phyloP scores from a whole-genome alignment of 192 early-diverging fungal species.

The Linnemannia zychae region DNA sequence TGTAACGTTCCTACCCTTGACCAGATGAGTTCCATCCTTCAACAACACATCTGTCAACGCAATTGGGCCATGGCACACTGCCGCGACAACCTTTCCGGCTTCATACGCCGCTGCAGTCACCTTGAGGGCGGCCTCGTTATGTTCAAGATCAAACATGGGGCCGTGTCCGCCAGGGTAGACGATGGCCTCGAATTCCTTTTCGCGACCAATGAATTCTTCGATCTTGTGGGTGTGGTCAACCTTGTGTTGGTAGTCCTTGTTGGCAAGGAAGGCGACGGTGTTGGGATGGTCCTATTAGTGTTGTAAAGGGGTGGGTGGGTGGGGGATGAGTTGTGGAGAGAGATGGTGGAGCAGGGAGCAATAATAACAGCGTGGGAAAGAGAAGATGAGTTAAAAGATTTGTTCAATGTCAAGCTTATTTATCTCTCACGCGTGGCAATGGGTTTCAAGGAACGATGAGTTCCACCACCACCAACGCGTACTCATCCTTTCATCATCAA shows the following conservation, averaged over 20 bases:
- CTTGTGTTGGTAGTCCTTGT: conserved; percentile 43
- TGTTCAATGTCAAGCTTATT: no score
- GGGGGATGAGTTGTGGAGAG: background rate
- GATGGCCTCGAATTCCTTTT: conserved; percentile 60
- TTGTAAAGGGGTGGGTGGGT: background rate
- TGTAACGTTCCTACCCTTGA: conserved; percentile 76
- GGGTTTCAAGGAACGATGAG: no score
- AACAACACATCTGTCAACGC: conserved; percentile 74
- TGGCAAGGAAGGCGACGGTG: conserved; percentile 52
- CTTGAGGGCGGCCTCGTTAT: conserved; percentile 57
- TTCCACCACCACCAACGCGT: background rate
- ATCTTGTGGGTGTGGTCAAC: conserved; percentile 62
- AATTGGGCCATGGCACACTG: conserved; percentile 77
- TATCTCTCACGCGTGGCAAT: no score
- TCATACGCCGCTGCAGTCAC: conserved; percentile 63
- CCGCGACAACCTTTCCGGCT: conserved; percentile 62
- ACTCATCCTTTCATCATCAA: no score
- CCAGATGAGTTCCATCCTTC: conserved; percentile 67
- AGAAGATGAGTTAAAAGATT: background rate
- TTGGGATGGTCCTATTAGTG: background rate
- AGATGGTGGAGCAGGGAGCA: background rate
- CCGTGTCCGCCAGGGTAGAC: conserved; percentile 73
- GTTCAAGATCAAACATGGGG: conserved; percentile 67
- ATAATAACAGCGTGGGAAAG: background rate
- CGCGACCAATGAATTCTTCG: conserved; percentile 49